Base-by-base conservation (phyloP, 2,329 filamentous ascomycete species). In the Diaporthe citri region DNA sequence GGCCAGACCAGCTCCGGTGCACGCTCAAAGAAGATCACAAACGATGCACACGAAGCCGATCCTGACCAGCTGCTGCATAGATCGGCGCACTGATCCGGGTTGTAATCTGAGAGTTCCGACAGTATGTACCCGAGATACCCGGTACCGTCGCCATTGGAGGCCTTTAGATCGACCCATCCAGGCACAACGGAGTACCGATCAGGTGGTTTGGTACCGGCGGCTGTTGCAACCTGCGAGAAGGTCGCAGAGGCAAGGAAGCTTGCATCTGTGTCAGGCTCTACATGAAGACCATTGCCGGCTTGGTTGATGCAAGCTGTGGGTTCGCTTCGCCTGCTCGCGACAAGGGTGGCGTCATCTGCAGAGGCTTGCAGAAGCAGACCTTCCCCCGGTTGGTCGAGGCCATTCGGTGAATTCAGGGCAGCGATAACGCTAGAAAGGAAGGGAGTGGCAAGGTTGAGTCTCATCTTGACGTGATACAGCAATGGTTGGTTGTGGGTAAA, bases 21-120 rank as follows among this genome's bases (percentile, higher is more conserved):
- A 20, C 77, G 77, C 71, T 78, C 77, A 41, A 74, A 71, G 73
- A 56, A 78, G 72, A 78, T 78, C 51, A 76, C 76, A 66, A 78
- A 78, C 4, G 72, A 69, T 20, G 59, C 52, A 52, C 77, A 78
- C 4, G 70, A 39, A 20, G 57, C 22, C 15, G 57, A 55, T n/a
- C 74, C 76, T 15, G 56, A 36, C 25, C 73, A 72, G 20, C 22
- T 31, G 46, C 67, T 57, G 72, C 77, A 78, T n/a, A 75, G 36
- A 60, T 57, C 36, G 28, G 76, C 73, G 60, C 77, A 78, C 52
- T 75, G 43, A 9, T 67, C 57, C 34, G 70, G 71, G 46, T 74
- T 57, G 72, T 78, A 77, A 12, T 9, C 41, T 20, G 51, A 39
- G 46, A 75, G 46, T 60, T 73, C 56, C 34, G 56, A 75, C 51